These are phyloP conservation scores for Vitis hybrid DNA, from an alignment of 177 flowering plant genomes.

Conservation along the genomic window DNA sequence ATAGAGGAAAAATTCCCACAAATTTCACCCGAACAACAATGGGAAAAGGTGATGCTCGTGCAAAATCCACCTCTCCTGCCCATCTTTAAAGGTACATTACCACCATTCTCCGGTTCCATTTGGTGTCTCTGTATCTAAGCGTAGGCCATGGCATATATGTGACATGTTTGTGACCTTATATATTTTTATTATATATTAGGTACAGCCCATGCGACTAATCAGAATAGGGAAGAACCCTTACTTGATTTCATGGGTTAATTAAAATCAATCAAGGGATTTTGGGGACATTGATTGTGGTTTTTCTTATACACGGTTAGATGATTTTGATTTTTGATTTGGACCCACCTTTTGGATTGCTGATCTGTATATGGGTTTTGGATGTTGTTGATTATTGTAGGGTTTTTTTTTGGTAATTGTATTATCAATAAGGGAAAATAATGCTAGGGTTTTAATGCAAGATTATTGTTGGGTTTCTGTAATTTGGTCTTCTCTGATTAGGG, in stretches of 20 bases:
- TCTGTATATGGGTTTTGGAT: background rate
- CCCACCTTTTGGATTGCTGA: conserved; percentile 17
- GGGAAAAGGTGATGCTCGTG: conserved; percentile 13
- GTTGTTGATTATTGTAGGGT: conserved; percentile 4
- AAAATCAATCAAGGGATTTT: conserved; percentile 4
- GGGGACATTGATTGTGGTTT: conserved; percentile 10
- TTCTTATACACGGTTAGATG: conserved; percentile 4
- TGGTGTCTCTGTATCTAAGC: background rate
- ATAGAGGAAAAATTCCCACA: background rate
- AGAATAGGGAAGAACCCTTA: background rate
- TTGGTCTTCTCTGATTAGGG: conserved; percentile 13
- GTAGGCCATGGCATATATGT: background rate
- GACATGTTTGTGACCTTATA: conserved; percentile 15
- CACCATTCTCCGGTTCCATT: conserved; percentile 3
- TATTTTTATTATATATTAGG: too few species aligned
- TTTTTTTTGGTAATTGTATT: background rate
- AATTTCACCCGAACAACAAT: background rate
- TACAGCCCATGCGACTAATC: too few species aligned
- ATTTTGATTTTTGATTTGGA: background rate
- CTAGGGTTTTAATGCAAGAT: conserved; percentile 3
- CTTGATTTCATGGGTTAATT: conserved; percentile 1
- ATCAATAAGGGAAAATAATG: background rate
- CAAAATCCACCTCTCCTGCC: conserved; percentile 5
- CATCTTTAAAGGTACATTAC: conserved; percentile 17
- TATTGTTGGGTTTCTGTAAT: background rate